A percentile compares a stretch with the other conserved stretches of the same genome.
Evolutionary conservation across 805 yeast genomes (phyloP).

Genomic region (Yarrowia sp.): DNA sequence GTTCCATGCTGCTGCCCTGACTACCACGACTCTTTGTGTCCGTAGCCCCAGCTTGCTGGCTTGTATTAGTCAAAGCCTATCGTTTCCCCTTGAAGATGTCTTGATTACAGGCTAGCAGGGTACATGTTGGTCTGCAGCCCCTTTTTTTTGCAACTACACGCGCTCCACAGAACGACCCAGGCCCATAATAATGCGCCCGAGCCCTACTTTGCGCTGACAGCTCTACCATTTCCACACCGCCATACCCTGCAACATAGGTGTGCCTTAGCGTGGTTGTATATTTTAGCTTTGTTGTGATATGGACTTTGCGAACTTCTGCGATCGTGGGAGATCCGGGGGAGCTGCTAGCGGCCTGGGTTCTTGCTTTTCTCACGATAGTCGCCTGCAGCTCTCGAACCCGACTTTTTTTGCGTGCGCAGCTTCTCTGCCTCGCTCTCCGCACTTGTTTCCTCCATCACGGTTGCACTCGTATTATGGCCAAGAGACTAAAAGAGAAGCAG

Average conservation of each 20-base stretch:
- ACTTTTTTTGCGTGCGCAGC: too few relatives aligned
- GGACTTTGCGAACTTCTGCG: neutral
- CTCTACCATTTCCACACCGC: neutral
- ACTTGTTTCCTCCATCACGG: neutral
- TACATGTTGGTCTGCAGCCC: too few relatives aligned
- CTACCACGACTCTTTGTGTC: neutral
- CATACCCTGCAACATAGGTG: neutral
- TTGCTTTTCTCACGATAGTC: too few relatives aligned
- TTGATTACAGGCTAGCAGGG: too few relatives aligned
- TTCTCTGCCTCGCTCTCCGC: too few relatives aligned
- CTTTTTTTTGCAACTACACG: too few relatives aligned
- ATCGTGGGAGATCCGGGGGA: too few relatives aligned
- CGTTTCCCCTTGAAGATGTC: too few relatives aligned
- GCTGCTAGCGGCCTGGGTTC: too few relatives aligned
- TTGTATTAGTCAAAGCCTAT: neutral
- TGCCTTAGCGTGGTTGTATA: neutral
- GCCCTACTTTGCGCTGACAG: neutral
- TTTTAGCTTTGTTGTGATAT: neutral
- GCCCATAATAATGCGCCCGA: neutral
- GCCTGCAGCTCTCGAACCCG: too few relatives aligned
- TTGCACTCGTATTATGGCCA: slow-evolving; percentile 8
- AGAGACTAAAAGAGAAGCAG: slow-evolving; percentile 9
- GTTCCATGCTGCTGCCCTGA: slow-evolving; percentile 14
- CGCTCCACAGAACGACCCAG: neutral
- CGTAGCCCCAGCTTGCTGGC: too few relatives aligned